Conservation (phyloP, 2,329 filamentous ascomycete species). For the Botrytis squamosa region DNA sequence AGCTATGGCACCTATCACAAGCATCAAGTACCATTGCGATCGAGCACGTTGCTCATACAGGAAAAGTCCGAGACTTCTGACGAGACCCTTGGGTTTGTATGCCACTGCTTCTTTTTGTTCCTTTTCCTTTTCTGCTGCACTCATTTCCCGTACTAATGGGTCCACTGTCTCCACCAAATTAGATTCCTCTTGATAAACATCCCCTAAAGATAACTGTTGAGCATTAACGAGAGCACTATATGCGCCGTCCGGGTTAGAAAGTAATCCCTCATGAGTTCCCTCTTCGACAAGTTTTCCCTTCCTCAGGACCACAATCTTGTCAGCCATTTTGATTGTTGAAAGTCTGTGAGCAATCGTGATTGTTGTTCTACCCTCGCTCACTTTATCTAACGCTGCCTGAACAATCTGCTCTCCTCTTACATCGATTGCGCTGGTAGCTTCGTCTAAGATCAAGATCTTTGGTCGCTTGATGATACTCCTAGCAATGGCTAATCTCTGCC, state of each 20-base stretch:
- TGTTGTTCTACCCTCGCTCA: slow-evolving; percentile 66
- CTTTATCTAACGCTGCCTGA: slow-evolving; percentile 53
- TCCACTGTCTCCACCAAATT: slow-evolving; percentile 32
- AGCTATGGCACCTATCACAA: slow-evolving; percentile 44
- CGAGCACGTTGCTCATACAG: slow-evolving; percentile 55
- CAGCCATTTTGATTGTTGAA: slow-evolving; percentile 77
- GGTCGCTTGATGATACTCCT: slow-evolving; percentile 72
- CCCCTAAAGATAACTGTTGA: slow-evolving; percentile 44
- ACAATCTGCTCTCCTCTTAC: slow-evolving; percentile 52
- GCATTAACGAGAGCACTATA: slow-evolving; percentile 68
- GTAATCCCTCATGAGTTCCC: slow-evolving; percentile 71
- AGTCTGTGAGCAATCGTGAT: slow-evolving; percentile 92
- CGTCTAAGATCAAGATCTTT: slow-evolving; percentile 68
- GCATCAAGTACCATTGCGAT: slow-evolving; percentile 51
- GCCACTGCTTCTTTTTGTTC: slow-evolving; percentile 26
- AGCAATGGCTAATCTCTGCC: slow-evolving; percentile 71
- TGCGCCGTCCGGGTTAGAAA: slow-evolving; percentile 56
- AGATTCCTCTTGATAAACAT: slow-evolving; percentile 32
- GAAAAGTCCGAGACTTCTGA: slow-evolving; percentile 52
- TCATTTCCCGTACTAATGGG: slow-evolving; percentile 28
- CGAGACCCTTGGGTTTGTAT: slow-evolving; percentile 45
- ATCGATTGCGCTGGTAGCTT: slow-evolving; percentile 56
- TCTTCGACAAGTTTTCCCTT: slow-evolving; percentile 70
- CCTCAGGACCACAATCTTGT: slow-evolving; percentile 74
- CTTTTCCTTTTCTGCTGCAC: slow-evolving; percentile 31